phyloP scores from a whole-genome alignment of 2,329 filamentous ascomycete genomes.

The Lecanicillium sp. region DNA sequence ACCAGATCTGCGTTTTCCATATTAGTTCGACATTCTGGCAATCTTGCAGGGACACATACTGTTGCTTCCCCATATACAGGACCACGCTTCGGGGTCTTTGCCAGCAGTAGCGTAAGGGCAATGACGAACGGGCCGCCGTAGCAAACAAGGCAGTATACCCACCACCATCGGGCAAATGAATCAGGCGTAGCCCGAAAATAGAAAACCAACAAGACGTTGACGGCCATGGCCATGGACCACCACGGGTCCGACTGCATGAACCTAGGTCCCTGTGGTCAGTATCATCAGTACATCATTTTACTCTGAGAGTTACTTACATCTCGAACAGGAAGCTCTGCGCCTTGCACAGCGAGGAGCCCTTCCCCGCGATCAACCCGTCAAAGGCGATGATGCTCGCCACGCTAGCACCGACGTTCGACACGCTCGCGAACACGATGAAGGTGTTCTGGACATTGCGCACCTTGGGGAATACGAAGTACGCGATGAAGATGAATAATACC shows the following conservation, averaged over 20 bases:
- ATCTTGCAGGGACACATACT: constrained; percentile 30
- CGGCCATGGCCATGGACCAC: constrained; percentile 77
- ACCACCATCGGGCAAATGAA: constrained; percentile 66
- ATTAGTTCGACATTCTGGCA: neutral
- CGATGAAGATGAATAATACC: constrained; percentile 46
- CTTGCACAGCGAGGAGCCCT: constrained; percentile 53
- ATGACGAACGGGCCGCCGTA: constrained; percentile 68
- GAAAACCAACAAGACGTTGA: constrained; percentile 70
- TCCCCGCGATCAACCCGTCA: constrained; percentile 52
- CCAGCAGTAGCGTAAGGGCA: constrained; percentile 57
- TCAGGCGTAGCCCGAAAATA: constrained; percentile 56
- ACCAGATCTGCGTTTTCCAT: constrained; percentile 45
- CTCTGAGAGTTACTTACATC: constrained; percentile 48
- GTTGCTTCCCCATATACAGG: constrained; percentile 52
- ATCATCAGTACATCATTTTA: neutral
- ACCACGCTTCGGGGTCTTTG: constrained; percentile 34
- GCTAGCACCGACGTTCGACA: constrained; percentile 54
- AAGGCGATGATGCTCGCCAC: constrained; percentile 66
- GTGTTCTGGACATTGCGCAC: constrained; percentile 55
- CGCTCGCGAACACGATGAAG: constrained; percentile 56
- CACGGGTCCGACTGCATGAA: constrained; percentile 72
- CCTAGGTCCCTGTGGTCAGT: constrained; percentile 34
- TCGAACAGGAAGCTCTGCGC: constrained; percentile 57
- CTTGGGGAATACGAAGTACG: constrained; percentile 44
- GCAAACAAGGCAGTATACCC: constrained; percentile 63